Conservation (phyloP, 495 filamentous ascomycete species). For the Annulohypoxylon bovei region DNA sequence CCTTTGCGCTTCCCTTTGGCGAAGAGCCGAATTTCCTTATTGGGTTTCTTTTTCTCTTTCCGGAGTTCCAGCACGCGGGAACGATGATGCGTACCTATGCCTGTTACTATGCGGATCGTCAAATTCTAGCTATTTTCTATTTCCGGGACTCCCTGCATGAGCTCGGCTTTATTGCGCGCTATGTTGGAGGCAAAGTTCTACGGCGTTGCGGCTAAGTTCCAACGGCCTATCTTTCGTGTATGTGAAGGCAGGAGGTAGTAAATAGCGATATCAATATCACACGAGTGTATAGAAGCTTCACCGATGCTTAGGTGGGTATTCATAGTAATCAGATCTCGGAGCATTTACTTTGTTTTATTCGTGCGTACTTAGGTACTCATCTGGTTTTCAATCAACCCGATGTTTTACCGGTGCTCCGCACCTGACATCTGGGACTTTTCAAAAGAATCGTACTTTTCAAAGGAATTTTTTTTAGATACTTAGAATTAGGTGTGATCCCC, state of each 20-base stretch:
- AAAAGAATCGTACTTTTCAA: no score
- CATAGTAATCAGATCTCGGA: conserved; percentile 3
- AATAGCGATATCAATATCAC: neutral
- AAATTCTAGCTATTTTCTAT: conserved; percentile 7
- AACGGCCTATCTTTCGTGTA: neutral
- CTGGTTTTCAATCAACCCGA: no score
- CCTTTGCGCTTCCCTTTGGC: conserved; percentile 4
- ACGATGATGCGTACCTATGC: neutral
- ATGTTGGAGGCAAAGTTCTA: conserved; percentile 6
- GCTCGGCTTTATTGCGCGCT: neutral
- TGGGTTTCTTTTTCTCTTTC: neutral
- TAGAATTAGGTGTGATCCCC: no score
- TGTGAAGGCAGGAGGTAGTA: neutral
- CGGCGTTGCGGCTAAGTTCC: neutral
- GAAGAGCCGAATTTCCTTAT: neutral
- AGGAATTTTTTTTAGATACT: no score
- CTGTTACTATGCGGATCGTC: neutral
- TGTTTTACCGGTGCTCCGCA: no score
- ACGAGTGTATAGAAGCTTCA: neutral
- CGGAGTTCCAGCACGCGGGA: neutral
- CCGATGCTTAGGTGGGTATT: neutral
- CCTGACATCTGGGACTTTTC: no score
- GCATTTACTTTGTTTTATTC: neutral
- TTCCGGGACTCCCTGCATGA: conserved; percentile 4
- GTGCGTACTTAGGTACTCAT: neutral